Evolutionary conservation across 257 asterid genomes (phyloP).

Genomic region (Primulina eburnea): DNA sequence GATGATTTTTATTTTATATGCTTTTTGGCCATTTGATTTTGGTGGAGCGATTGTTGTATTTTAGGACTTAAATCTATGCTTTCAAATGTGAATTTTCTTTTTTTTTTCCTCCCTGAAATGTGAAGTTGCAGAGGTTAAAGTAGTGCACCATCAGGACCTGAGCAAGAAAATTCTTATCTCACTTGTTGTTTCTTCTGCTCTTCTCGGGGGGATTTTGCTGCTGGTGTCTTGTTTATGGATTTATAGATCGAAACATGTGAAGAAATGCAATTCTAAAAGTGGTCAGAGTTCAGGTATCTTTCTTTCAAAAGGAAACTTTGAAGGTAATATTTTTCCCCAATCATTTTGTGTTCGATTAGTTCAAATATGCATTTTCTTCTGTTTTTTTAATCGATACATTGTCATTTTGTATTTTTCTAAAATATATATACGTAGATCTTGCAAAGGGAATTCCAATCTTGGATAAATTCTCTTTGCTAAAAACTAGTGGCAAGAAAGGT

Average conservation of each 20-base stretch:
- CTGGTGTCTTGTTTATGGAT: conserved; percentile 44
- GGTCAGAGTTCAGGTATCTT: conserved; percentile 43
- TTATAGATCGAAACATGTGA: conserved; percentile 43
- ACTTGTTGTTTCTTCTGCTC: conserved; percentile 51
- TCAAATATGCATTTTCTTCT: neutral
- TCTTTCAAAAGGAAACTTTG: neutral
- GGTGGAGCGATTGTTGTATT: neutral
- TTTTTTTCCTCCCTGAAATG: conserved; percentile 15
- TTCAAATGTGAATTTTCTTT: conserved; percentile 3
- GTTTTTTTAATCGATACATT: neutral
- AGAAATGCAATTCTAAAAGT: conserved; percentile 28
- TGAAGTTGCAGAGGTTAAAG: conserved; percentile 38
- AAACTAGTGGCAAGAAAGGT: conserved; percentile 37
- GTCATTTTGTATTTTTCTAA: conserved; percentile 11
- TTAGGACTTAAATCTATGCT: neutral
- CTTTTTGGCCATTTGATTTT: neutral
- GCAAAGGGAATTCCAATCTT: conserved; percentile 38
- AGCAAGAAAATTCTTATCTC: conserved; percentile 59
- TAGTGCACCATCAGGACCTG: conserved; percentile 56
- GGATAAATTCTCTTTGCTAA: conserved; percentile 37
- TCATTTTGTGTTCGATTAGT: neutral
- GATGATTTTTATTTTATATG: neutral
- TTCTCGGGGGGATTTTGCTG: conserved; percentile 55
- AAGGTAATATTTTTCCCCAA: neutral
- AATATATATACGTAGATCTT: conserved; percentile 26